These are phyloP conservation scores for Pythium apleroticum DNA, from an alignment of 352 stramenopile species.

Conservation along the genomic window DNA sequence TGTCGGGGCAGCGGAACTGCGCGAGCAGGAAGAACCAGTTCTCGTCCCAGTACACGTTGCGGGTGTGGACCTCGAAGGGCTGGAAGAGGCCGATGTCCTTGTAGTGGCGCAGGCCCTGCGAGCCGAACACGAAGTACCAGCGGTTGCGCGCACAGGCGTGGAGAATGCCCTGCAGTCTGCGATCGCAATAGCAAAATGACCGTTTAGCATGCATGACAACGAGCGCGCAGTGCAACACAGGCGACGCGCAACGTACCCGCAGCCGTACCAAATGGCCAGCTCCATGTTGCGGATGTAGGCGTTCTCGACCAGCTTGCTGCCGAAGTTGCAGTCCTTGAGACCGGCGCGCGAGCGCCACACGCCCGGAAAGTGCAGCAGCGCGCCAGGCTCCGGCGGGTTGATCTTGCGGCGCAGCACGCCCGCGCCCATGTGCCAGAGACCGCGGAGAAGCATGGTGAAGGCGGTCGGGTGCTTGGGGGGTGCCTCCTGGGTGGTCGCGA, in stretches of 20 bases:
- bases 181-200: not conserved
- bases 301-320: slow-evolving; percentile 54
- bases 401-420: slow-evolving; percentile 53
- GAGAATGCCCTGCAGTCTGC: slow-evolving; percentile 51
- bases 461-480: not conserved
- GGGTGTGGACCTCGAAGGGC: slow-evolving; percentile 64
- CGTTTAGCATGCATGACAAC: slow-evolving; percentile 7
- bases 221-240: not conserved
- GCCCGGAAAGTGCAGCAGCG: slow-evolving; percentile 52
- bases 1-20: slow-evolving; percentile 71
- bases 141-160: slow-evolving; percentile 50
- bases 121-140: slow-evolving; percentile 75
- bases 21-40: slow-evolving; percentile 67
- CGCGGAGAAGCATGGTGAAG: slow-evolving; percentile 55
- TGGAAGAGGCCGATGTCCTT: slow-evolving; percentile 54
- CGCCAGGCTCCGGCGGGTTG: slow-evolving; percentile 37
- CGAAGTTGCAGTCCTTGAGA: slow-evolving; percentile 58
- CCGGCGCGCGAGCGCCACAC: slow-evolving; percentile 60
- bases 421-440: slow-evolving; percentile 68
- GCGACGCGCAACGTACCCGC: slow-evolving; percentile 37
- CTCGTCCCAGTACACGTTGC: slow-evolving; percentile 73
- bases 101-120: slow-evolving; percentile 63
- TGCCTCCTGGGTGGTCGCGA: not conserved
- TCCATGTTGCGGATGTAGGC: slow-evolving; percentile 77
- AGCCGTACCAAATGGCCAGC: slow-evolving; percentile 70